Base-by-base conservation (phyloP, 208 protist genomes). In the Wallacemonas sp. region DNA sequence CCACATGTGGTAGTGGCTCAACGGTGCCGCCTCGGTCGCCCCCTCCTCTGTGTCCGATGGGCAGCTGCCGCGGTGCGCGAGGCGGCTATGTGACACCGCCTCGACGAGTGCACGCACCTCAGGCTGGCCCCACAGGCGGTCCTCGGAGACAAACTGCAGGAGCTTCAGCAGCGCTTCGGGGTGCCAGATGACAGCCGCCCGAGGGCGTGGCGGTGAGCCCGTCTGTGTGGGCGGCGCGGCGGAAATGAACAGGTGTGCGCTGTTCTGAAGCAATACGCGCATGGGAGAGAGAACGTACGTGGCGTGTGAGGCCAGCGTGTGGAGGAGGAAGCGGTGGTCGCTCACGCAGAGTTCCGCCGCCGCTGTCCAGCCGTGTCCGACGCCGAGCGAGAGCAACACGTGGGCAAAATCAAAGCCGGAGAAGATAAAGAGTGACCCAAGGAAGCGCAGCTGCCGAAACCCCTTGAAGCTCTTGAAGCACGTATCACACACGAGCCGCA, bases 341-440 rank as follows among this genome's bases (percentile, higher is more conserved):
- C 78, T 85, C 52, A 92, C 77, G 73, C 82, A 90, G 55, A 92
- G 61, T 73, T 92, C 82, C 8, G 86, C 83, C 15, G 83, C 83
- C n/a, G 79, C 63, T 2, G 68, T 73, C 83, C 86, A 92, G 66
- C 86, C 73, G 46, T 53, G 62, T 34, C 78, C 89, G 4, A 92
- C 78, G 24, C 72, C 78, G 48, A 83, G 83, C 36, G 78, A 78
- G 24, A 92, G 76, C 19, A 75, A 68, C 21, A 92, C 57, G n/a
- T 92, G 74, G 13, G 68, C 71, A 41, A 92, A 75, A 32, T 81
- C 68, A 2, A 92, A 69, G 5, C 83, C 83, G 5, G 77, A 69
- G 29, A 79, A 66, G 26, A 79, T 67, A 60, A 92, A 92, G 17
- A 87, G 68, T 0, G 72, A 68, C 22, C 86, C 79, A 6, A 92